Conservation (phyloP, 2,329 filamentous ascomycete species). For the Colletotrichum sp. region DNA sequence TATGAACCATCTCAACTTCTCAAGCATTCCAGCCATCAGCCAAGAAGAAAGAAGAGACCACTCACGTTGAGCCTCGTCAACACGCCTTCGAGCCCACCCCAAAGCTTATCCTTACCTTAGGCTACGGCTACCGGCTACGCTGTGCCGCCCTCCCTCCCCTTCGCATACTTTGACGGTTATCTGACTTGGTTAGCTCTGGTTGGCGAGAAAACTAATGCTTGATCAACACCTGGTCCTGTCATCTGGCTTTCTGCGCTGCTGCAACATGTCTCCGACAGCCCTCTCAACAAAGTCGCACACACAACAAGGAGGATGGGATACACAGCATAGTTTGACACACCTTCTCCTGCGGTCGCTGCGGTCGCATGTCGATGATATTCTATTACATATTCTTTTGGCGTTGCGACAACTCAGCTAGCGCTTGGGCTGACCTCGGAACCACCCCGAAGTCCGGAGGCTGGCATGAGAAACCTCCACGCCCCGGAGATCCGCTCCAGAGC, state of each 20-base stretch:
- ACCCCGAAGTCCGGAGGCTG: conserved; percentile 19
- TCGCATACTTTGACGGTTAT: background rate
- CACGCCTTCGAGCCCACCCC: conserved; percentile 2
- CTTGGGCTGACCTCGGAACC: conserved; percentile 8
- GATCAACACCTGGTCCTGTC: background rate
- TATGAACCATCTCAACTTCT: conserved; percentile 10
- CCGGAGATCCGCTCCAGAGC: conserved; percentile 15
- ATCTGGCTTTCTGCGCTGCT: background rate
- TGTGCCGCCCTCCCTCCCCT: background rate
- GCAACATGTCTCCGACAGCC: background rate
- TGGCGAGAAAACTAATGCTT: background rate
- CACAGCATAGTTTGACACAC: conserved; percentile 16
- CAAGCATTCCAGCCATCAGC: conserved; percentile 18
- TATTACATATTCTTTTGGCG: conserved; percentile 10
- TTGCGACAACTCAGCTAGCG: conserved; percentile 10
- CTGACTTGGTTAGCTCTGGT: background rate
- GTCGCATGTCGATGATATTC: background rate
- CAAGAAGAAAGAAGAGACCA: conserved; percentile 10
- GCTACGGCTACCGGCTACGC: background rate
- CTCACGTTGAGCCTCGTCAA: conserved; percentile 8
- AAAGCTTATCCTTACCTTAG: conserved; percentile 13
- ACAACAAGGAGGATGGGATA: background rate
- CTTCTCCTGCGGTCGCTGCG: background rate
- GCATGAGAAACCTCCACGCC: conserved; percentile 7
- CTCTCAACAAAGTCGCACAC: conserved; percentile 4